Evolutionary conservation across 352 stramenopile species (phyloP), one percentile per base, ranked within the genome.

Genomic region (Globisporangium paddicum): DNA sequence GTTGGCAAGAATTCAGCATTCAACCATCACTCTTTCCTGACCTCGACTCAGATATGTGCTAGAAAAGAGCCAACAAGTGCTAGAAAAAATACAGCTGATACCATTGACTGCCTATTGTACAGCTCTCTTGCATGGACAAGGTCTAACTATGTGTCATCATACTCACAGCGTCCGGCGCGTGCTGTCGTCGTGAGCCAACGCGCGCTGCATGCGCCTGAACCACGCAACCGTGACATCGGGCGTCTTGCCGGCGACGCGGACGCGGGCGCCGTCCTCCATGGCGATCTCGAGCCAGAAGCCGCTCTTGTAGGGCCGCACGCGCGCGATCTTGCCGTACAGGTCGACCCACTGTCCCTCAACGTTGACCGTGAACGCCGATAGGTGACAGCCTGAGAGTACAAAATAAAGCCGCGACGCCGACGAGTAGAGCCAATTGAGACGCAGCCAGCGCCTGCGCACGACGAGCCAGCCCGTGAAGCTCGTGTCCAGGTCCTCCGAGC

Each of bases 331-430:
- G 26, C 71, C 73, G 37, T 60, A 62, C 30, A 79, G 11, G 48
- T 72, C 68, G 2, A 61, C 69, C 64, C 71, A 76, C 19, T 71
- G 67, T 13, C 73, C 71, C 55, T 78, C 73, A 7, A 70, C 48
- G 46, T 83, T 80, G 57, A 83, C 38, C 28, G 57, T 41, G 42
- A 83, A 83, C 5, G 47, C 59, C 14, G 73, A 67, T 26, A 83
- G 53, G 8, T 68, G 49, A 2, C 53, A 38, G 2, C 62, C 63
- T 0, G 63, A 68, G 14, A 83, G 62, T 47, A 78, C 71, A 54
- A 63, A 73, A 60, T 78, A 80, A 45, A 74, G 53, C 2, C 66
- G 62, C 21, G 42, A 58, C 16, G 57, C 35, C 0, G 30, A 50
- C 6, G 61, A 56, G 21, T 63, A 55, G 23, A 77, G 32, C 60